Base-by-base conservation (phyloP, 2,329 filamentous ascomycete genomes). In the Sclerotinia spermophila region DNA sequence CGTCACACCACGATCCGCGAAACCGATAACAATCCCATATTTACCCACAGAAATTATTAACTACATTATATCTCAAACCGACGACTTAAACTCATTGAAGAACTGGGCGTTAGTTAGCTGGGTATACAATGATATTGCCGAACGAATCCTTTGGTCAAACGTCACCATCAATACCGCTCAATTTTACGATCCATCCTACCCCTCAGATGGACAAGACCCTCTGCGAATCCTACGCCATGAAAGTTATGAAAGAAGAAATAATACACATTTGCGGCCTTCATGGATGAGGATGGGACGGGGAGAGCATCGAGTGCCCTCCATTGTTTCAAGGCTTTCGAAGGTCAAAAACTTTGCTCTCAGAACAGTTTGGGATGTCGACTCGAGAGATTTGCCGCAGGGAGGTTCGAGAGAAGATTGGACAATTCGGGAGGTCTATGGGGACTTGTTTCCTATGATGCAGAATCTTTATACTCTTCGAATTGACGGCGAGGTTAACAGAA, bases 311-410 rank as follows among this genome's bases (percentile, higher is more conserved):
- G 42, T 70, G 27, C 68, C 68, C 42, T 66, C 68, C 38, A 62
- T 70, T 24, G 62, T 67, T 48, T 53, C 61, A 24, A 42, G 68
- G 35, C 51, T 70, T 24, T 35, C 62, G 19, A 51, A 51, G 40
- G 21, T 70, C 27, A 70, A 70, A 42, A 35, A 67, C 33, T 53
- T 70, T 38, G 48, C 68, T 35, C 56, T 70, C 13, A 64, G 68
- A 55, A 70, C 68, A 21, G 68, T 70, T 33, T 70, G 68, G 68
- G 68, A 70, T 53, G 45, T 70, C 21, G 68, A 70, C 27, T 67
- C 68, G 48, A 40, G 68, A 15, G 61, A 67, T 38, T 6, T 70
- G 5, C 68, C 68, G 5, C 62, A 70, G 27, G 30, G 40, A 27
- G 68, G 68, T 27, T 66, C 65, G 7, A 67, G 55, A 44, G 68